phyloP scores from a whole-genome alignment of 2,329 filamentous ascomycete genomes.

The Aureobasidium sp. region DNA sequence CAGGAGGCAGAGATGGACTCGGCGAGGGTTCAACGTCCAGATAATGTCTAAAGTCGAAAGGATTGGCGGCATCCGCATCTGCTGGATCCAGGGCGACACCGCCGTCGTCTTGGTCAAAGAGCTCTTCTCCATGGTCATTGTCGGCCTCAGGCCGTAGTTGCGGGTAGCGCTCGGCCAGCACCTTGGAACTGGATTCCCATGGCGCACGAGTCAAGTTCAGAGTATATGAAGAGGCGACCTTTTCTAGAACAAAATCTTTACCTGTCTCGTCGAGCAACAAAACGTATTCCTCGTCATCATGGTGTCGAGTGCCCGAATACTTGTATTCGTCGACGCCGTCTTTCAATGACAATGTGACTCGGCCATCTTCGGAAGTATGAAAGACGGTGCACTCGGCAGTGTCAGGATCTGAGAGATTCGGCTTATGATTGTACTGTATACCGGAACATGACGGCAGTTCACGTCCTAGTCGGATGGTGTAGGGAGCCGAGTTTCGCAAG shows the following conservation, averaged over 20 bases:
- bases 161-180: constrained; percentile 59
- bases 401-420: constrained; percentile 28
- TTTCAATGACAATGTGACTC: constrained; percentile 21
- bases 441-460: constrained; percentile 18
- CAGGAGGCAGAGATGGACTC: constrained; percentile 2
- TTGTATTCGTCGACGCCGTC: constrained; percentile 31
- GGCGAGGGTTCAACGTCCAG: constrained; percentile 29
- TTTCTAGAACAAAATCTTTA: constrained; percentile 75
- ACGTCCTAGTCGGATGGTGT: constrained; percentile 17
- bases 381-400: constrained; percentile 24
- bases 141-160: constrained; percentile 36
- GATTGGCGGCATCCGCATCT: constrained; percentile 38
- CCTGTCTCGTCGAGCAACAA: constrained; percentile 70
- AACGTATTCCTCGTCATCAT: constrained; percentile 65
- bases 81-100: constrained; percentile 21
- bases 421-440: constrained; percentile 40
- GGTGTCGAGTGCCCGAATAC: constrained; percentile 34
- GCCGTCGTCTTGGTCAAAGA: constrained; percentile 28
- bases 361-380: constrained; percentile 2
- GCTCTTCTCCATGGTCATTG: constrained; percentile 22
- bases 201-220: constrained; percentile 76
- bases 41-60: constrained; percentile 45
- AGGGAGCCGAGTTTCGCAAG: constrained; percentile 7
- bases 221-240: constrained; percentile 71
- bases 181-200: constrained; percentile 55